Evolutionary conservation across 1,284 basidiomycete genomes (phyloP).

Genomic region (Lentinus polychrous): DNA sequence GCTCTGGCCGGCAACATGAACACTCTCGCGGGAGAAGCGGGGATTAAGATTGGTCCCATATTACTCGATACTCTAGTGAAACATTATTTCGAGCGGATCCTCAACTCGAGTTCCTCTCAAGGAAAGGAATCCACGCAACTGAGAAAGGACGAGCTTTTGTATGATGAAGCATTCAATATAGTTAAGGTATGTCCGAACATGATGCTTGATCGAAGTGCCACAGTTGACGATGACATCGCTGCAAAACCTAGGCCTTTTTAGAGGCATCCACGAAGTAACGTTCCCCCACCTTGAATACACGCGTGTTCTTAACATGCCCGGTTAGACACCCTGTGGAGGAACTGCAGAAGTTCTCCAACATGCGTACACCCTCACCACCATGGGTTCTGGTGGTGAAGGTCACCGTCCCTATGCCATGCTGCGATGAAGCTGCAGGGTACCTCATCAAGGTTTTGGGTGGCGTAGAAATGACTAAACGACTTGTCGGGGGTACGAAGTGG

Average conservation of each 20-base stretch:
- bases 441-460: constrained; percentile 84
- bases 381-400: constrained; percentile 80
- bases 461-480: constrained; percentile 60
- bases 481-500: constrained; percentile 92
- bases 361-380: constrained; percentile 81
- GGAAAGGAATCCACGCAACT: constrained; percentile 36
- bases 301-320: background rate
- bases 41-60: constrained; percentile 65
- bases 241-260: constrained; percentile 35
- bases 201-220: background rate
- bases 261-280: constrained; percentile 36
- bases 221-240: background rate
- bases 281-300: background rate
- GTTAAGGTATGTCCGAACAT: constrained; percentile 51
- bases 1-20: constrained; percentile 27
- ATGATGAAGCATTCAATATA: constrained; percentile 77
- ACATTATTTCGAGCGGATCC: constrained; percentile 70
- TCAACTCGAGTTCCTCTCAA: constrained; percentile 32
- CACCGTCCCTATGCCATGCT: constrained; percentile 67
- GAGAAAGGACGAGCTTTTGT: constrained; percentile 72
- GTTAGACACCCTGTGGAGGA: constrained; percentile 75
- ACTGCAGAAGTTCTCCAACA: constrained; percentile 81
- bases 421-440: constrained; percentile 71
- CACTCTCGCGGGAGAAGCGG: constrained; percentile 51
- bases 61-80: constrained; percentile 75